Evolutionary conservation across 139 green algal genomes (phyloP).

Genomic region (Chloropicon primus): DNA sequence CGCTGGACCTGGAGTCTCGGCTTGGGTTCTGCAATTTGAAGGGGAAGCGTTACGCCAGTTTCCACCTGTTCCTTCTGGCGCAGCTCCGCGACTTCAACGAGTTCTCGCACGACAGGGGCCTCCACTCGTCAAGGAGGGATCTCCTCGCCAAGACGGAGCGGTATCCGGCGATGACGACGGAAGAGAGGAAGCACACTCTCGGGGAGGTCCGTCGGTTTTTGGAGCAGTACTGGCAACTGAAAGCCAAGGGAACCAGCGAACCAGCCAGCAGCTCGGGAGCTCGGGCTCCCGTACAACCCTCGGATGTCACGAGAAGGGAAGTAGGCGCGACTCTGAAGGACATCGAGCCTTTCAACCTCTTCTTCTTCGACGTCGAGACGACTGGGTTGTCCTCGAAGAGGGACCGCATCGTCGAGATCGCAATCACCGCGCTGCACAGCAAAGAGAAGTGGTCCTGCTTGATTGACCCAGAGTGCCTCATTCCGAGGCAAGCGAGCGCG

Average conservation of each 20-base stretch:
- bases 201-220: not conserved
- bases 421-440: not conserved
- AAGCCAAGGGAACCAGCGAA: not conserved
- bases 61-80: not conserved
- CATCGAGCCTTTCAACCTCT: conserved; percentile 2
- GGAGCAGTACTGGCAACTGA: not conserved
- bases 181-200: not conserved
- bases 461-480: not conserved
- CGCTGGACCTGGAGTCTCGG: not conserved
- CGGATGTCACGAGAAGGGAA: no score
- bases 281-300: no score
- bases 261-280: no score
- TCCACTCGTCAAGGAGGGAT: not conserved
- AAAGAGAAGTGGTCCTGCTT: not conserved
- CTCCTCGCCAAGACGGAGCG: not conserved
- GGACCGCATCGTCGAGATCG: conserved; percentile 33
- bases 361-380: conserved; percentile 49
- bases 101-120: no score
- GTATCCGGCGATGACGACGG: not conserved
- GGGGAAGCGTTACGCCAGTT: not conserved
- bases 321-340: not conserved
- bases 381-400: conserved; percentile 16
- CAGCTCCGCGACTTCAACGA: not conserved
- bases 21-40: not conserved
- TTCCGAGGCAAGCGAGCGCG: not conserved